These are phyloP conservation scores for Kazachstania taianensis DNA, from an alignment of 805 yeast species.

Conservation along the genomic window DNA sequence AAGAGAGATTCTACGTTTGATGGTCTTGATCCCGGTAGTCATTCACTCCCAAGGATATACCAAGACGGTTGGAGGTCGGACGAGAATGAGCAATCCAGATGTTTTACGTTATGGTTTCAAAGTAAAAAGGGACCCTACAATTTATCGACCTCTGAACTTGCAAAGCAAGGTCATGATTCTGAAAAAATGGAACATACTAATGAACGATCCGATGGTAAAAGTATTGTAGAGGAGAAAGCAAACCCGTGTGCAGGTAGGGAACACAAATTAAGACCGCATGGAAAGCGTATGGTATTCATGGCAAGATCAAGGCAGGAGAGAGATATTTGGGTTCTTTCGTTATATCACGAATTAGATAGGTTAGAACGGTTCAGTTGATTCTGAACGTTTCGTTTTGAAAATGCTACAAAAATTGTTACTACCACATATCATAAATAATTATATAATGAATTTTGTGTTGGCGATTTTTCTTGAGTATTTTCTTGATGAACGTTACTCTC, in stretches of 20 bases:
- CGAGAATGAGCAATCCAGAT: conserved; percentile 65
- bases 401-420: too few relatives aligned
- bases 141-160: too few relatives aligned
- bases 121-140: too few relatives aligned
- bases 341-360: conserved; percentile 31
- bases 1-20: conserved; percentile 37
- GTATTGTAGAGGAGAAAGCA: background rate
- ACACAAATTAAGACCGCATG: conserved; percentile 49
- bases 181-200: conserved; percentile 2
- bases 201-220: background rate
- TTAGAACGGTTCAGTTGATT: conserved; percentile 7
- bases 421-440: background rate
- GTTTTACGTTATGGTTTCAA: conserved; percentile 82
- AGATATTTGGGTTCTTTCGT: conserved; percentile 62
- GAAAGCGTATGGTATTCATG: conserved; percentile 62
- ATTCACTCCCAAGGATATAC: conserved; percentile 60
- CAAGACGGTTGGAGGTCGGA: conserved; percentile 76
- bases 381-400: too few relatives aligned
- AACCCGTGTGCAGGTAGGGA: background rate
- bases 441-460: background rate
- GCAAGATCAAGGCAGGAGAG: conserved; percentile 74
- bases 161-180: conserved; percentile 21
- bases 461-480: background rate
- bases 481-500: background rate
- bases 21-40: conserved; percentile 41